These are phyloP conservation scores for Phytophthora pseudosyringae DNA, from an alignment of 352 stramenopile species.

Conservation along the genomic window DNA sequence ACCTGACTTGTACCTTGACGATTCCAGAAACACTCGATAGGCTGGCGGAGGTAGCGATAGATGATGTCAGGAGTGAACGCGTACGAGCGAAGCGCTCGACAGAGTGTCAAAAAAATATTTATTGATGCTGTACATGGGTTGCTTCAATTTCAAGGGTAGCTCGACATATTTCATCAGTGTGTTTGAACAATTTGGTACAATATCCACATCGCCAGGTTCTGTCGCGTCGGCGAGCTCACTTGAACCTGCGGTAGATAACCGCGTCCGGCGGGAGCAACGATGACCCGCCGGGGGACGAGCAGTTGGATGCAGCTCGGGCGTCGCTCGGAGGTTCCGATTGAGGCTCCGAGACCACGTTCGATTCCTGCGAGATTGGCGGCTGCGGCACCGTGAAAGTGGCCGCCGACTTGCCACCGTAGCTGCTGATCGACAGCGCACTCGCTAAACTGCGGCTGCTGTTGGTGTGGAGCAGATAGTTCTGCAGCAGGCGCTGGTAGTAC, in stretches of 20 bases:
- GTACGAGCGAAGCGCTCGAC: constrained; percentile 2
- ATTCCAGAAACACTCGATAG: too few species aligned
- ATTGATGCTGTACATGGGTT: constrained; percentile 32
- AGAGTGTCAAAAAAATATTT: constrained; percentile 30
- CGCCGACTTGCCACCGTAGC: constrained; percentile 33
- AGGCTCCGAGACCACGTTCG: constrained; percentile 30
- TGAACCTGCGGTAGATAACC: constrained; percentile 30
- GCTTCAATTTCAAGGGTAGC: constrained; percentile 18
- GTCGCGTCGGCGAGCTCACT: constrained; percentile 18
- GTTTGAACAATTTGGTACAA: constrained; percentile 42
- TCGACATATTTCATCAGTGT: constrained; percentile 22
- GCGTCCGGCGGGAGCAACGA: constrained; percentile 21
- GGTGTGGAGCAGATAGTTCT: constrained; percentile 65
- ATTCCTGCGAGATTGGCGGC: constrained; percentile 36
- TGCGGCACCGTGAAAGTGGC: constrained; percentile 10
- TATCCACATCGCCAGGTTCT: constrained; percentile 11
- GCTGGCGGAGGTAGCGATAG: too few species aligned
- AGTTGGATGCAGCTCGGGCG: constrained; percentile 23
- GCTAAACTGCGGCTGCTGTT: constrained; percentile 53
- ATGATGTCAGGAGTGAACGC: too few species aligned
- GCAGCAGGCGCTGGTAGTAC: constrained; percentile 71
- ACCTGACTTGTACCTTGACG: neutral
- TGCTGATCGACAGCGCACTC: constrained; percentile 53
- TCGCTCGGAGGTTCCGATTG: constrained; percentile 32
- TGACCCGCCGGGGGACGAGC: constrained; percentile 15